Conservation (phyloP, 2,329 filamentous ascomycete species). For the Capronia americana region DNA sequence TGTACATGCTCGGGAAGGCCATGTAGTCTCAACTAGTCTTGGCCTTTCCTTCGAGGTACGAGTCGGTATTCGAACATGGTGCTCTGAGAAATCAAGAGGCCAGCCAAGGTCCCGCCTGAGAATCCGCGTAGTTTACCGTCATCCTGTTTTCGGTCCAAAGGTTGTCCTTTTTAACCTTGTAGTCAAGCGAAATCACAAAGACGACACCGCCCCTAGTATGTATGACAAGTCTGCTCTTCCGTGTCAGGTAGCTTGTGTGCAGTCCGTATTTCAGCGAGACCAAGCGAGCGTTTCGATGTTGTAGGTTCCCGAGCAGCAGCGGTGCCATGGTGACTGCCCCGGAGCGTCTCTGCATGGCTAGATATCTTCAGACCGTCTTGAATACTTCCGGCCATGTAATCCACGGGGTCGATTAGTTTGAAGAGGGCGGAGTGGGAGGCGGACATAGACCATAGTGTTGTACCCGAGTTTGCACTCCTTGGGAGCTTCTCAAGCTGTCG, state of each 20-base stretch:
- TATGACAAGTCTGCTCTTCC: background rate
- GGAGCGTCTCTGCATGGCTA: background rate
- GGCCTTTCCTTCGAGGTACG: no score
- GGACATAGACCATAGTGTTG: background rate
- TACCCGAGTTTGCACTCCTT: background rate
- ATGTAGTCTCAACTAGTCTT: no score
- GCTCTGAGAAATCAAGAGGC: no score
- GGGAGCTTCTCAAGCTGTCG: background rate
- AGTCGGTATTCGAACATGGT: no score
- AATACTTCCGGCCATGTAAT: background rate
- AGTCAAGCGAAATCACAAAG: no score
- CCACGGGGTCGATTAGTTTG: background rate
- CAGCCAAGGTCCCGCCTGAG: no score
- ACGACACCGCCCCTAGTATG: no score
- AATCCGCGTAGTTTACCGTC: no score
- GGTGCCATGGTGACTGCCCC: background rate
- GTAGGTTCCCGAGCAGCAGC: background rate
- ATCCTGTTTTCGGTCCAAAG: no score
- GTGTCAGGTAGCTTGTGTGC: background rate
- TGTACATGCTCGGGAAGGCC: no score
- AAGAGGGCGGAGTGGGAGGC: background rate
- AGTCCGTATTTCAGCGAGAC: background rate
- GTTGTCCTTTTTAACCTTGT: no score
- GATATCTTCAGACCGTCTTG: background rate
- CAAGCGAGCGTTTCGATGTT: background rate